Evolutionary conservation across 2,329 filamentous ascomycete species (phyloP), one percentile per base, ranked within the genome.

Genomic region (Venturia asperata): DNA sequence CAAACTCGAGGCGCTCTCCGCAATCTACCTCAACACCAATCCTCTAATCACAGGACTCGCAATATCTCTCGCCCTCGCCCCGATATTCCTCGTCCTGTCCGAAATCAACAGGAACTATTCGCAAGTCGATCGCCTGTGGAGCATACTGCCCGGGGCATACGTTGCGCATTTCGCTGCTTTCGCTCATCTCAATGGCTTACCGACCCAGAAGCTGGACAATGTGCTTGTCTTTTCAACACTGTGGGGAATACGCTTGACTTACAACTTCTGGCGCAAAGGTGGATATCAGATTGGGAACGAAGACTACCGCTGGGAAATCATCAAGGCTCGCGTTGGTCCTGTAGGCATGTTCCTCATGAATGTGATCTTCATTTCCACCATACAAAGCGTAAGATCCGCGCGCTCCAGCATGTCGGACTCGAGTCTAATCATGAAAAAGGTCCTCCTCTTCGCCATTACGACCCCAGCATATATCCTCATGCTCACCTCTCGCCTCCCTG

Each of bases 241-340:
- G 10, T 99, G 94, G 94, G 90, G 89, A 76, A 89, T 92, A 79
- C 89, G 94, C 13, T 80, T 99, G 76, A 97, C 93, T 2, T 97
- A 85, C 81, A 99, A 99, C 78, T 99, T 97, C 79, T 96, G 90
- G 87, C 88, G 94, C 66, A 96, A 91, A 75, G 94, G 94, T 47
- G 94, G 94, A 30, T 99, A 99, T 75, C 80, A 82, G 19, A 81
- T 92, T 68, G 93, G 94, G 45, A 92, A 89, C 19, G 93, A 99
- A 77, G 94, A 99, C 76, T 99, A 99, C 76, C 85, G 94, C 77
- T 99, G 94, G 93, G 81, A 83, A 65, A 86, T 92, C 65, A 79
- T 97, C 63, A 87, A 87, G 73, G 79, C 82, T 37, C 79, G 85
- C 45, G 81, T 92, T 27, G 85, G 84, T 7, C 78, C 80, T 1